Base-by-base conservation (phyloP, 192 early-diverging fungal species). In the Radiomyces spectabilis region DNA sequence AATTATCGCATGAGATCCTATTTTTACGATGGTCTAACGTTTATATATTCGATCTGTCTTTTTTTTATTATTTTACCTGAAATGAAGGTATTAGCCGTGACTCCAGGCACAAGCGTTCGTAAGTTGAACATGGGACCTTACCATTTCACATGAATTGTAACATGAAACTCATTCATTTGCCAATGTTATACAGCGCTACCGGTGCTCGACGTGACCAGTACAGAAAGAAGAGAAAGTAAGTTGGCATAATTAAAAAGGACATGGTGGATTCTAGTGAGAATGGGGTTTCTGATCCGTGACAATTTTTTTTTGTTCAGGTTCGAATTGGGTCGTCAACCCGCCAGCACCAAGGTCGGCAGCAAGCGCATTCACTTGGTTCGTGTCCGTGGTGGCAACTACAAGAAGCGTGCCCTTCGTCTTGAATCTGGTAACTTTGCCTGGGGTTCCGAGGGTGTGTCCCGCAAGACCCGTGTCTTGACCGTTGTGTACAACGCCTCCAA, bases 51-150 rank as follows among this genome's bases (percentile, higher is more conserved):
- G n/a, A n/a, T n/a, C n/a, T n/a, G n/a, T n/a, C n/a, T n/a, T n/a
- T n/a, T n/a, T n/a, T n/a, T n/a, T n/a, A n/a, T n/a, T n/a, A n/a
- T 18, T 13, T 54, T 43, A 12, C 2, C 16, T 16, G 18, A 25
- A 4, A 13, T 29, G 8, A 38, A 94, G 94, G 94, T 96, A 97
- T 98, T 81, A 90, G 88, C 81, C 83, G 96, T 83, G 95, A 97
- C 83, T 92, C 88, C 71, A 92, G 96, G 77, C 96, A 98, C 84
- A 98, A 98, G 87, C 90, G 94, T n/a, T n/a, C n/a, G n/a, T n/a
- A n/a, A n/a, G n/a, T n/a, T n/a, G n/a, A n/a, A n/a, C n/a, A n/a
- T n/a, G n/a, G n/a, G n/a, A n/a, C n/a, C n/a, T n/a, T n/a, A n/a
- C n/a, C n/a, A n/a, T n/a, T n/a, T n/a, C n/a, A n/a, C n/a, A n/a